Evolutionary conservation across 2,329 filamentous ascomycete species (phyloP).

Genomic region (Sarocladium brachiariae): DNA sequence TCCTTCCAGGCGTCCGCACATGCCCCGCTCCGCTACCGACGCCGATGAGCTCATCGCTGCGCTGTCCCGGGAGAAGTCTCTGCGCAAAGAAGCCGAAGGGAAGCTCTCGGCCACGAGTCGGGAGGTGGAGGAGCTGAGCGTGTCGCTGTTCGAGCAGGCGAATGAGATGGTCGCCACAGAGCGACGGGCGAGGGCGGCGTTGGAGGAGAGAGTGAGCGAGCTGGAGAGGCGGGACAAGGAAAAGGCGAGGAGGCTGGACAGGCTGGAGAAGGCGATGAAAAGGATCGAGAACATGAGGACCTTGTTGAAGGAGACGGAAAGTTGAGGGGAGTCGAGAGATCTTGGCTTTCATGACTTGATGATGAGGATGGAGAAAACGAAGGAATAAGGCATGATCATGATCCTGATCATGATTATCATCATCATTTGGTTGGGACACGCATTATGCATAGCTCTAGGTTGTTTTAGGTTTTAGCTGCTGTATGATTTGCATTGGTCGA

Average conservation of each 20-base stretch:
- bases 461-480: too few relatives aligned
- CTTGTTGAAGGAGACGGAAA: constrained; percentile 39
- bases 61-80: constrained; percentile 57
- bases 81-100: constrained; percentile 63
- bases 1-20: constrained; percentile 16
- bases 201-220: constrained; percentile 63
- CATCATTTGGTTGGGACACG: too few relatives aligned
- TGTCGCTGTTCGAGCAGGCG: constrained; percentile 70
- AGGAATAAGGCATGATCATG: too few relatives aligned
- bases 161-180: constrained; percentile 84
- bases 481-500: too few relatives aligned
- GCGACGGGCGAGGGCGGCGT: constrained; percentile 59
- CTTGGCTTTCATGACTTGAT: constrained; percentile 1
- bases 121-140: constrained; percentile 74
- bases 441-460: too few relatives aligned
- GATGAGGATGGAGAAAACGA: background rate
- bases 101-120: constrained; percentile 57
- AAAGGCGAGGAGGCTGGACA: constrained; percentile 61
- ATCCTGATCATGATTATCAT: too few relatives aligned
- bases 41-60: constrained; percentile 52
- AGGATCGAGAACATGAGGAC: constrained; percentile 65
- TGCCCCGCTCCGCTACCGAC: constrained; percentile 18
- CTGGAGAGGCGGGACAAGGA: constrained; percentile 65
- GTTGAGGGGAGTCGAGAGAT: background rate
- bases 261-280: constrained; percentile 62